Base-by-base conservation (phyloP, 139 green algal species). In the Chlamydomonas sp. region DNA sequence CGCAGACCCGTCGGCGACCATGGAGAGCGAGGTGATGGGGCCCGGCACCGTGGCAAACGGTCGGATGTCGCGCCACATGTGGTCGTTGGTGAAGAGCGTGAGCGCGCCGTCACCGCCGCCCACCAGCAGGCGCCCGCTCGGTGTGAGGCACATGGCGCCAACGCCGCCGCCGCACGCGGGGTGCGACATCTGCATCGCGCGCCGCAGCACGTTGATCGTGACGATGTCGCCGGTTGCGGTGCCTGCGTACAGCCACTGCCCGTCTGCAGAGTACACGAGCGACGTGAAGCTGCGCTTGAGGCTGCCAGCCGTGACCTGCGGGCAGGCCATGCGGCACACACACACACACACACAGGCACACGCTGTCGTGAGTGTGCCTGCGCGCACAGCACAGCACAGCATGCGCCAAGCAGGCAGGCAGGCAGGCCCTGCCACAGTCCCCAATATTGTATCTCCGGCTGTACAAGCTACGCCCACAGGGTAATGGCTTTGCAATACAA, bases 161-260 rank as follows among this genome's bases (percentile, higher is more conserved):
- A 71, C 65, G 24, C 65, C 62, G 31, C 35, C 62, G 57, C 65
- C 47, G 28, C 65, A 71, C 13, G 43, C 30, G 8, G 65, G 65
- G 24, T 71, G 65, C n/a, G 67, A 0, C 34, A 88, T 76, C 77
- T 88, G 83, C 61, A 88, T 72, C 6, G 73, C 65, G 3, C 26
- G 34, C 6, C 83, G 67, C 37, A 73, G 48, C n/a, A 85, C 80
- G 50, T 88, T 88, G 70, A 88, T 38, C 8, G 77, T 82, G 5
- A 85, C 64, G 26, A 86, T 70, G 60, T 88, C 83, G 0, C 75
- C 78, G 24, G 58, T 80, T 2, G 65, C 50, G 5, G 83, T 85
- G 35, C 83, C 83, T 29, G 72, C 74, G 67, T 83, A 86, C 50
- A 88, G 68, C 83, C 83, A 88, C 5, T 48, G 43, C 4, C 77